Conservation (phyloP, 495 filamentous ascomycete species). For the Aspergillus conjunctus region DNA sequence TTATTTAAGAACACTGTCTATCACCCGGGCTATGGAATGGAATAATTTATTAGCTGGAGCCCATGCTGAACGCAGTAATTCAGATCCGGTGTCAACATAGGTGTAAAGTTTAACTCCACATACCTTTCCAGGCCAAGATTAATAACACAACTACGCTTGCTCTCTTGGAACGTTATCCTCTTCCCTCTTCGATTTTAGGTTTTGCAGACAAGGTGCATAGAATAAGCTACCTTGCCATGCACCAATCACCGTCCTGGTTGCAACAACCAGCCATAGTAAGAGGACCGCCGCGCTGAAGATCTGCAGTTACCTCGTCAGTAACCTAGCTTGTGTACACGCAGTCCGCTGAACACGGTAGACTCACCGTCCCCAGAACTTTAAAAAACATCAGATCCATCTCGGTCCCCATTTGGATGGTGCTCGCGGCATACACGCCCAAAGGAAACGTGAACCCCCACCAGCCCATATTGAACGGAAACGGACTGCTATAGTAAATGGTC, state of each 20-base stretch:
- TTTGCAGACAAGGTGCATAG: slow-evolving; percentile 51
- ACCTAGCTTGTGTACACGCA: background rate
- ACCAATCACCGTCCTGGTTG: slow-evolving; percentile 38
- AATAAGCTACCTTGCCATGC: slow-evolving; percentile 46
- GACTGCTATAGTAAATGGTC: slow-evolving; percentile 36
- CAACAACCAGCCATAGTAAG: slow-evolving; percentile 49
- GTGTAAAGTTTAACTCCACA: background rate
- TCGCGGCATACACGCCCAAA: slow-evolving; percentile 55
- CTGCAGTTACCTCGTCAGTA: slow-evolving; percentile 20
- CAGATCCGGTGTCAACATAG: background rate
- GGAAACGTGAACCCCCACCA: slow-evolving; percentile 67
- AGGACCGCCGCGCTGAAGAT: slow-evolving; percentile 42
- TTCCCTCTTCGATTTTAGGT: slow-evolving; percentile 32
- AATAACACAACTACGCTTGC: slow-evolving; percentile 14
- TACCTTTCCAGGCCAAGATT: background rate
- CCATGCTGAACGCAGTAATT: background rate
- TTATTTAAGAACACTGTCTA: background rate
- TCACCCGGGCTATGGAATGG: background rate
- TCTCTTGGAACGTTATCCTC: slow-evolving; percentile 22
- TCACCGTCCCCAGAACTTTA: slow-evolving; percentile 49
- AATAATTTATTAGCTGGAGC: background rate
- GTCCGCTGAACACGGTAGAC: slow-evolving; percentile 5
- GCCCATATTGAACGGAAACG: slow-evolving; percentile 63
- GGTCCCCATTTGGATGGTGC: slow-evolving; percentile 46
- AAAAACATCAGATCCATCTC: slow-evolving; percentile 54